These are phyloP conservation scores for Apiospora pterosperma DNA, from an alignment of 2,329 filamentous ascomycete genomes.

Conservation along the genomic window DNA sequence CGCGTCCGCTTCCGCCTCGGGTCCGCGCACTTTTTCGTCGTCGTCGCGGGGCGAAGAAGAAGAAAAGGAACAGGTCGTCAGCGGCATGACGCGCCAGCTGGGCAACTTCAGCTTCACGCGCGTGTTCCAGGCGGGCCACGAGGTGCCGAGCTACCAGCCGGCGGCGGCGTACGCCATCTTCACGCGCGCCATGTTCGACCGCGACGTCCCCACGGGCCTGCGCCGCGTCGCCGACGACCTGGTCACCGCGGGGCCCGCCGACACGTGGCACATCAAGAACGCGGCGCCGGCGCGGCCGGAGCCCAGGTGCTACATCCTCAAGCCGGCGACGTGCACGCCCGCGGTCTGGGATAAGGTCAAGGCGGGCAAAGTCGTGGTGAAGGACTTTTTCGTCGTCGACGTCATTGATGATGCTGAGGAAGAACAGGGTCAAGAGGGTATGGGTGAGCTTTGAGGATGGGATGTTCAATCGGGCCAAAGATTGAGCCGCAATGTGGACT, in stretches of 20 bases:
- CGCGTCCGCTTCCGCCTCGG: background rate
- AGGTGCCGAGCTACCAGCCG: slow-evolving; percentile 51
- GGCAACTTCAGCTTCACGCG: slow-evolving; percentile 63
- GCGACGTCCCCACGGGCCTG: slow-evolving; percentile 49
- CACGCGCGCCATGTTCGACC: slow-evolving; percentile 46
- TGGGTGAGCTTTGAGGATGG: background rate
- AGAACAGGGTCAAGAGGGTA: background rate
- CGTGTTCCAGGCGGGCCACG: slow-evolving; percentile 56
- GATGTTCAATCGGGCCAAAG: background rate
- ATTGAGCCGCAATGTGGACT: background rate
- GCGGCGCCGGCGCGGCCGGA: slow-evolving; percentile 11
- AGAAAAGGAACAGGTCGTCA: slow-evolving; percentile 31
- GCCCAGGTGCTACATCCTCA: slow-evolving; percentile 7
- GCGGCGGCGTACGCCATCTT: slow-evolving; percentile 47
- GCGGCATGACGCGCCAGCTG: slow-evolving; percentile 66
- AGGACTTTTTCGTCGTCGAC: background rate
- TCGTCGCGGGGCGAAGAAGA: slow-evolving; percentile 50
- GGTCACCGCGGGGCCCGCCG: slow-evolving; percentile 21
- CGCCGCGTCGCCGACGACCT: slow-evolving; percentile 43
- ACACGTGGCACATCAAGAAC: slow-evolving; percentile 46
- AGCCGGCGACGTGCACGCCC: background rate
- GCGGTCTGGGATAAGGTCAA: background rate
- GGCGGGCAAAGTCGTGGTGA: background rate
- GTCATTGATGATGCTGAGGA: background rate
- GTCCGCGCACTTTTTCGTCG: too few species aligned